phyloP scores from a whole-genome alignment of 140 eudicot species.

The Anethum foeniculum region DNA sequence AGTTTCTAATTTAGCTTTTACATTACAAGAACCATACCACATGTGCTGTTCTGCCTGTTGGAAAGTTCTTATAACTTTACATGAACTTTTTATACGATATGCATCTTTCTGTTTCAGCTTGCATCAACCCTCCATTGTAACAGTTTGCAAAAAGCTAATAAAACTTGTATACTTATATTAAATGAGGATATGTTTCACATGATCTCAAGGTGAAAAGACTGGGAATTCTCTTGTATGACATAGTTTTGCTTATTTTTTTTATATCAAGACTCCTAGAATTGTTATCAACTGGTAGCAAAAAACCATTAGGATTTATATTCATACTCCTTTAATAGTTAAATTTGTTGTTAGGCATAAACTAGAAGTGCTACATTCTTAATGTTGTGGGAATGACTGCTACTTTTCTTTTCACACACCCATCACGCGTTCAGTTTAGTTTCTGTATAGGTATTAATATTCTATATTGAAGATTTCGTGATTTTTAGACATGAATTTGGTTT shows the following conservation, averaged over 20 bases:
- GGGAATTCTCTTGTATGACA: neutral
- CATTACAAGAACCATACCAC: neutral
- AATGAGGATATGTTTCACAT: neutral
- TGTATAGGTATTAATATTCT: neutral
- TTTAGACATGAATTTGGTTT: too few relatives aligned
- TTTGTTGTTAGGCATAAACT: neutral
- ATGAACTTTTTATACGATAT: neutral
- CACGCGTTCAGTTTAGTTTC: neutral
- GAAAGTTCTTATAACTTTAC: neutral
- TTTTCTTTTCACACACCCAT: neutral
- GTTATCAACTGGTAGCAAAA: neutral
- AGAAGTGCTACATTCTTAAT: neutral
- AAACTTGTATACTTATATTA: neutral
- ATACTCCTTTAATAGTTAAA: neutral
- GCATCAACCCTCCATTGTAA: neutral
- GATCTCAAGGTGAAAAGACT: neutral
- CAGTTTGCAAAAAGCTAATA: neutral
- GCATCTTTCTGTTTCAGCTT: neutral
- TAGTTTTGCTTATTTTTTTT: neutral
- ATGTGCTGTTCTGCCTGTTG: conserved; percentile 1
- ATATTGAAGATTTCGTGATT: too few relatives aligned
- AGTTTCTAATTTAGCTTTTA: conserved; percentile 22
- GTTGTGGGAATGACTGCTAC: neutral
- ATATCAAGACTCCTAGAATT: neutral
- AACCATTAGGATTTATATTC: neutral